phyloP scores from a whole-genome alignment of 1,284 basidiomycete genomes.

The Grifola frondosa region DNA sequence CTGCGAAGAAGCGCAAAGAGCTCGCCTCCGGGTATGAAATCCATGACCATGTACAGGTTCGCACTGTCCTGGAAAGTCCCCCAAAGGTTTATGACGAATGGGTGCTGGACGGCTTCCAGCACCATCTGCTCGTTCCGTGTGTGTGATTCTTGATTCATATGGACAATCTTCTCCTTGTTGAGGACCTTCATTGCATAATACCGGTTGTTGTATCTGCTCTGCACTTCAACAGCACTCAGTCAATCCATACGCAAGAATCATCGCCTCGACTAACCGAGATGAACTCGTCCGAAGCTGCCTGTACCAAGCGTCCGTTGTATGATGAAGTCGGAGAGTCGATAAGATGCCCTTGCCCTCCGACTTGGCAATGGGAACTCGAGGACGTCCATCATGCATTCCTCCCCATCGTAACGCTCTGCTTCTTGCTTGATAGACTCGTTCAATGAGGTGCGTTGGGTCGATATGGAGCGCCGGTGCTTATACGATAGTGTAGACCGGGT shows the following conservation, averaged over 20 bases:
- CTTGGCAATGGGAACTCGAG: no score
- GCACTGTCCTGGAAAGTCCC: conserved; percentile 93
- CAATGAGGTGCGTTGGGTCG: conserved; percentile 58
- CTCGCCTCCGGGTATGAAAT: conserved; percentile 98
- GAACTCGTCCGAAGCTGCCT: conserved; percentile 93
- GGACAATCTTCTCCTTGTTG: conserved; percentile 92
- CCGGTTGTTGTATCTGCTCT: conserved; percentile 88
- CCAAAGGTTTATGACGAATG: conserved; percentile 98
- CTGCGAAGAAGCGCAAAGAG: conserved; percentile 89
- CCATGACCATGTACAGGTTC: conserved; percentile 99
- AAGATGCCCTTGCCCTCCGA: conserved; percentile 62
- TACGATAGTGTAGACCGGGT: conserved; percentile 22
- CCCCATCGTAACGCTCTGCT: conserved; percentile 7
- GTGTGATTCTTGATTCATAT: conserved; percentile 96
- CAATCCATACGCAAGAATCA: conserved; percentile 6
- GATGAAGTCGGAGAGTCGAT: conserved; percentile 70
- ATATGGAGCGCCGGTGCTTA: conserved; percentile 58
- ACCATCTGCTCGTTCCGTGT: conserved; percentile 96
- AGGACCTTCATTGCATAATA: conserved; percentile 96
- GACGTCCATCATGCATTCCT: no score
- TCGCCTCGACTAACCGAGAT: conserved; percentile 77
- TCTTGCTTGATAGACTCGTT: conserved; percentile 47
- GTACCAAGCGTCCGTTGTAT: conserved; percentile 85
- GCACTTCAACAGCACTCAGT: conserved; percentile 47
- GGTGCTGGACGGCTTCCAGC: conserved; percentile 87